Evolutionary conservation across 78 protist genomes (phyloP), one percentile per base, ranked within the genome.

Genomic region (Diacronema lutheri): DNA sequence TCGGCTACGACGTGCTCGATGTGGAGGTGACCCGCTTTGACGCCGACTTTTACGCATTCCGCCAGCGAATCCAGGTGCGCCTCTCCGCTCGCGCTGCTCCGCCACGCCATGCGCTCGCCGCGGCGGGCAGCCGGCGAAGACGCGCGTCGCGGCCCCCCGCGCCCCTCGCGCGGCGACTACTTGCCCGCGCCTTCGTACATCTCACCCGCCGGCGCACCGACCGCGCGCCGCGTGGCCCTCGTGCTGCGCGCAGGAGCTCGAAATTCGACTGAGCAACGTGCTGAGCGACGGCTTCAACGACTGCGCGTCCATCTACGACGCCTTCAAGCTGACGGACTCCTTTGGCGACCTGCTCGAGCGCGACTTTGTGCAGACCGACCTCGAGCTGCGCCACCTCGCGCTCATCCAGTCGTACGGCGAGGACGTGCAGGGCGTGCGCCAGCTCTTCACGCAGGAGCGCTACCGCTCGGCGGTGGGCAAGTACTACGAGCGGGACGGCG

Each of bases 311-410:
- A 31, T 91, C 26, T 37, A 26, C 20, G 41, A 56, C 57, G 56
- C 83, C 26, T 93, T 91, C 93, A 85, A 92, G 62, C 77, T 89
- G 41, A 31, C 89, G 21, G 96, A 93, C 40, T 19, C 86, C 26
- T 92, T 91, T 78, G 92, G 88, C 23, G 91, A 87, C 14, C 40
- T 92, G 65, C 62, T 88, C 33, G 88, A 88, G 77, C 64, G 94
- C 46, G 62, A 68, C 26, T 14, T 33, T 73, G 64, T 88, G 37
- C 84, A 38, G 64, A 57, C 78, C 21, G 90, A 86, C 40, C 78
- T 89, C 46, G 69, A 79, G 33, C 78, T 71, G 72, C 84, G 79
- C 68, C 64, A 88, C 35, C 13, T 56, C 21, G 85, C 31, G 58
- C 68, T 90, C 44, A 26, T 90, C 73, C 23, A 73, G 56, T 64